Evolutionary conservation across 345 rosid species (phyloP), one percentile per base, ranked within the genome.

Genomic region (Hypericum androsaemum): DNA sequence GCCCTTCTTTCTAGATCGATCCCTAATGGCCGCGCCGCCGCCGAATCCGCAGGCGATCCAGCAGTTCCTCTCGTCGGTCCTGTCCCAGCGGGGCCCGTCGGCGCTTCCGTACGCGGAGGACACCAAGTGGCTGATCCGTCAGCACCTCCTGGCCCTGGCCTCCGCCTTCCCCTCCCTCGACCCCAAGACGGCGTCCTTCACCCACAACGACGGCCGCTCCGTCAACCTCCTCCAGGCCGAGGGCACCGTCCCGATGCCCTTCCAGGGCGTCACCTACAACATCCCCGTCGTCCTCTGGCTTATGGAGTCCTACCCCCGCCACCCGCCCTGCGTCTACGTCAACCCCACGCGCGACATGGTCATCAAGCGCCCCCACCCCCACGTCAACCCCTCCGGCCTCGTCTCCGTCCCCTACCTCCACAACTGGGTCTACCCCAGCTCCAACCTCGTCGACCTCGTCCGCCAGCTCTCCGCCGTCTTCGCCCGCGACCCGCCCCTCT

Each of bases 281-380:
- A 85, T 92, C 66, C 98, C 98, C 6, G 60, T 92, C 74, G 61
- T 88, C 48, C 51, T 88, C 72, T 92, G 98, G 98, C 94, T 92
- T 43, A 71, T 78, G 54, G 98, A 92, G 42, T 76, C 95, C 3
- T 92, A 92, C 69, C 98, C 95, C 16, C 79, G 71, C 28, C 69
- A 83, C 57, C 79, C 96, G 0, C 96, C 98, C 17, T 63, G 71
- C 60, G 98, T 88, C 39, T 92, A 80, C 72, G 86, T 92, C 6
- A 92, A 88, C 43, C 96, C 98, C 40, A 81, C 95, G n/a, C 88
- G 86, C 49, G 96, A 88, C 52, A 92, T 92, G 98, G 64, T 88
- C 67, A 92, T 92, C 82, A 84, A 84, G 48, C 80, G 95, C 7
- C 86, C 88, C 12, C 98, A 92, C 43, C 68, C 89, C 12, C 58